phyloP scores from a whole-genome alignment of 176 grass and related monocot genomes.

The Thinopyrum elongatum region DNA sequence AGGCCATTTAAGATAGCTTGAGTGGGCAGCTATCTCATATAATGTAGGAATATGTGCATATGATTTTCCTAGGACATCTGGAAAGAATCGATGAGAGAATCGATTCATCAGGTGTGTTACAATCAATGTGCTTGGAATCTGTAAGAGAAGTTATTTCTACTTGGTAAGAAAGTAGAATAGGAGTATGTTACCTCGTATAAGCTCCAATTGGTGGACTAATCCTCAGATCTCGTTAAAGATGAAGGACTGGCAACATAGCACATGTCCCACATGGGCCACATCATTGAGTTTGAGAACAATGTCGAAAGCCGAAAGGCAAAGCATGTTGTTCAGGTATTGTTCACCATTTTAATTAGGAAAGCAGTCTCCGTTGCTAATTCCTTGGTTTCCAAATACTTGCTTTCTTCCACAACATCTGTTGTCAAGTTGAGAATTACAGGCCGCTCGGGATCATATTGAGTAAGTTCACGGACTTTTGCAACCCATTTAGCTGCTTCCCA shows the following conservation, averaged over 20 bases:
- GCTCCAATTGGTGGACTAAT: neutral
- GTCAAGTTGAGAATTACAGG: conserved; percentile 91
- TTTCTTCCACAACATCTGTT: conserved; percentile 86
- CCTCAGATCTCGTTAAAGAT: conserved; percentile 1
- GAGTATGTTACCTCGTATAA: conserved; percentile 25
- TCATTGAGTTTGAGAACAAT: neutral
- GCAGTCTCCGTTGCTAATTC: conserved; percentile 83
- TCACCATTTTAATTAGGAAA: conserved; percentile 89
- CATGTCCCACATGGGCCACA: neutral
- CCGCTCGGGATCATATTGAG: conserved; percentile 68
- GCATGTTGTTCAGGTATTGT: conserved; percentile 47
- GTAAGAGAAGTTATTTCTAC: neutral
- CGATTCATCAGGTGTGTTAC: neutral
- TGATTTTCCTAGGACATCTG: conserved; percentile 2
- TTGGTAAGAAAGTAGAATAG: conserved; percentile 1
- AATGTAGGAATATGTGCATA: conserved; percentile 14
- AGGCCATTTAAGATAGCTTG: neutral
- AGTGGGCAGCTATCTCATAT: neutral
- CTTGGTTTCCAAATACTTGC: conserved; percentile 85
- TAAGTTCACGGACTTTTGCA: conserved; percentile 77
- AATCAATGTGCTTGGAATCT: neutral
- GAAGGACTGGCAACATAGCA: neutral
- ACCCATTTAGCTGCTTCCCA: conserved; percentile 98
- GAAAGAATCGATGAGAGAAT: neutral
- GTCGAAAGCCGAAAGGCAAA: conserved; percentile 5